A percentile compares a stretch with the other conserved stretches of the same genome.
These are phyloP conservation scores for Lecanoromycetidae sp. DNA, from an alignment of 2,329 filamentous ascomycete species.

Conservation along the genomic window DNA sequence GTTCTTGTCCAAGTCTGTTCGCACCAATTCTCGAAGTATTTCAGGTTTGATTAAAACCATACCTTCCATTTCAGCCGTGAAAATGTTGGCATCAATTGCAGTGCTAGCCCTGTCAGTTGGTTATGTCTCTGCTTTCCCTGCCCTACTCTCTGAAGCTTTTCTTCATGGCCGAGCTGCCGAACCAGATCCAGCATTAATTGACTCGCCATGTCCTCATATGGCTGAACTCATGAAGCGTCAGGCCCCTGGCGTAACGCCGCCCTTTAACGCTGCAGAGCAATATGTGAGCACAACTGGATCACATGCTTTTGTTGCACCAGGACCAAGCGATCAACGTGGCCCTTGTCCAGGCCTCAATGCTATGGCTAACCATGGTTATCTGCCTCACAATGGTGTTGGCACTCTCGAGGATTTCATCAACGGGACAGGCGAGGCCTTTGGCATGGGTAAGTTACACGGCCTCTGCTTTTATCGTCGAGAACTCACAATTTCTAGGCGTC, in stretches of 20 bases:
- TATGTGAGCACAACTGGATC: conserved; percentile 12
- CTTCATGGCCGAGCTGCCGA: conserved; percentile 5
- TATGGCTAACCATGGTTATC: conserved; percentile 31
- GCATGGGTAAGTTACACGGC: conserved; percentile 1
- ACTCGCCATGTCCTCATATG: conserved; percentile 8
- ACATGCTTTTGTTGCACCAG: conserved; percentile 8
- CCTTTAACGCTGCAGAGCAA: conserved; percentile 13
- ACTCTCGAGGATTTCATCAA: conserved; percentile 26
- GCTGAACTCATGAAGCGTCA: conserved; percentile 9
- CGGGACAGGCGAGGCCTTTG: conserved; percentile 19
- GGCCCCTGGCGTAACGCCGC: conserved; percentile 9
- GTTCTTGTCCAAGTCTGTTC: not conserved
- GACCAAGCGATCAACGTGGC: conserved; percentile 22
- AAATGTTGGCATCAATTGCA: not conserved
- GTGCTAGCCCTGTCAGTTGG: conserved; percentile 2
- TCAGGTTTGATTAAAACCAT: too few species aligned
- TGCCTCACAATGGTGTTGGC: conserved; percentile 30
- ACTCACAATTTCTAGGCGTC: conserved; percentile 17
- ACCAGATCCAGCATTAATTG: not conserved
- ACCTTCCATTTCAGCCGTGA: not conserved
- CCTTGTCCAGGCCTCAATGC: conserved; percentile 32
- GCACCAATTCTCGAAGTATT: too few species aligned
- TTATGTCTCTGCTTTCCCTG: conserved; percentile 5
- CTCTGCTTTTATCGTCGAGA: not conserved
- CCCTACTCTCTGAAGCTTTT: conserved; percentile 6